Evolutionary conservation across 768 basidiomycete species (phyloP).

Genomic region (Suillus paluster): DNA sequence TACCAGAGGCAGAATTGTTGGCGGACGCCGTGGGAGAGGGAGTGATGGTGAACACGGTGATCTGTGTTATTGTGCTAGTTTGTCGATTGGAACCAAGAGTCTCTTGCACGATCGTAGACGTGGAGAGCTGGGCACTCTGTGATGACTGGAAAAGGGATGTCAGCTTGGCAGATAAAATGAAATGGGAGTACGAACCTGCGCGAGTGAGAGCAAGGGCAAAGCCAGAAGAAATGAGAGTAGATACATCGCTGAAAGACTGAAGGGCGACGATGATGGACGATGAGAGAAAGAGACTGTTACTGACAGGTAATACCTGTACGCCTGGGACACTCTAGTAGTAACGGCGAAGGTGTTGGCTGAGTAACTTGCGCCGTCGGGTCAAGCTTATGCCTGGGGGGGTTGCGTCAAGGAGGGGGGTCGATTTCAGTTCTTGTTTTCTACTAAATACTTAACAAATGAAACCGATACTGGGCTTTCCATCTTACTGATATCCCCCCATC

Average conservation of each 20-base stretch:
- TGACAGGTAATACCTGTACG: not conserved
- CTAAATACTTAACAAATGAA: not conserved
- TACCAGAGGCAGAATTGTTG: constrained; percentile 27
- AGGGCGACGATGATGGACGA: not conserved
- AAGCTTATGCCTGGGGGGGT: not conserved
- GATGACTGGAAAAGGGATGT: constrained; percentile 2
- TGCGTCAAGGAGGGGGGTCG: constrained; percentile 18
- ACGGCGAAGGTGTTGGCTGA: not conserved
- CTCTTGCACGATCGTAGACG: constrained; percentile 15
- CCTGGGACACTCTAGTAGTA: not conserved
- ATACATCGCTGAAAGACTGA: constrained; percentile 21
- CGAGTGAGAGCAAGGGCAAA: constrained; percentile 28
- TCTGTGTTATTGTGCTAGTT: constrained; percentile 42
- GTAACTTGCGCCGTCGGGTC: not conserved
- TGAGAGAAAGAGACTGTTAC: not conserved
- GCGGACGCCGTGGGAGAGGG: constrained; percentile 26
- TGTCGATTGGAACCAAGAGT: constrained; percentile 46
- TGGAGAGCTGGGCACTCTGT: constrained; percentile 46
- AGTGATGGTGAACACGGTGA: constrained; percentile 53
- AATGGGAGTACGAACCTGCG: constrained; percentile 33
- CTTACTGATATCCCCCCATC: constrained; percentile 3
- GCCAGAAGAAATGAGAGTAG: constrained; percentile 37
- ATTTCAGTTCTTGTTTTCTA: not conserved
- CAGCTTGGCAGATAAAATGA: constrained; percentile 5
- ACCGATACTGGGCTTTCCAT: not conserved